Evolutionary conservation across 768 basidiomycete species (phyloP).

Genomic region (Sarcodon aspratus): DNA sequence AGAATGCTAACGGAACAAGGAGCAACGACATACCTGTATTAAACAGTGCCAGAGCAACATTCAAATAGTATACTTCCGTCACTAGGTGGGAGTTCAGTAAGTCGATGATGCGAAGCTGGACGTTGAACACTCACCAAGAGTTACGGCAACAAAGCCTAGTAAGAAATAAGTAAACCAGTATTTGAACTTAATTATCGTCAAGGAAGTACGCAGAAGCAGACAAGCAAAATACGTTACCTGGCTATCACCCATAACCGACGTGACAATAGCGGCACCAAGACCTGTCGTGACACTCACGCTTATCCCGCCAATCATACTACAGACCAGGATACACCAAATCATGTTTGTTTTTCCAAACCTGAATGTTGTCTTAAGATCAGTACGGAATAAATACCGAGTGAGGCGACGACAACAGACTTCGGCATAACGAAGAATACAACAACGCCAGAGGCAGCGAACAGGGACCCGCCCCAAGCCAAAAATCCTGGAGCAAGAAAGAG

Average conservation of each 20-base stretch:
- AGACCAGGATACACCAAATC: conserved; percentile 92
- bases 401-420: conserved; percentile 18
- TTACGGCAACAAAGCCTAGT: conserved; percentile 70
- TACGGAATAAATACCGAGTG: neutral
- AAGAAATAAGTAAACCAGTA: conserved; percentile 90
- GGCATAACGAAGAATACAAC: conserved; percentile 81
- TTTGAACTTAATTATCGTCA: conserved; percentile 52
- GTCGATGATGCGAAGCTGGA: conserved; percentile 4
- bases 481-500: conserved; percentile 82
- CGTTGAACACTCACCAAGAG: conserved; percentile 39
- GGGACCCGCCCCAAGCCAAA: conserved; percentile 52
- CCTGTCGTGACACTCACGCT: conserved; percentile 93
- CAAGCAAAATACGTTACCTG: conserved; percentile 38
- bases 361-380: conserved; percentile 3
- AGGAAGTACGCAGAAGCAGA: conserved; percentile 3
- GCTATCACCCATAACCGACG: conserved; percentile 62
- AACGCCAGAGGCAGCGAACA: conserved; percentile 52
- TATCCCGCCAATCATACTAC: conserved; percentile 94
- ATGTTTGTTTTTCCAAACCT: conserved; percentile 86
- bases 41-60: conserved; percentile 91
- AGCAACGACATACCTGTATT: conserved; percentile 56
- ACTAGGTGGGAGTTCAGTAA: conserved; percentile 27
- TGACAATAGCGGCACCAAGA: conserved; percentile 83
- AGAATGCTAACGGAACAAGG: neutral
- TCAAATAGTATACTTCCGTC: conserved; percentile 90